phyloP scores from a whole-genome alignment of 2,329 filamentous ascomycete species.

The Ophiostoma piceae region DNA sequence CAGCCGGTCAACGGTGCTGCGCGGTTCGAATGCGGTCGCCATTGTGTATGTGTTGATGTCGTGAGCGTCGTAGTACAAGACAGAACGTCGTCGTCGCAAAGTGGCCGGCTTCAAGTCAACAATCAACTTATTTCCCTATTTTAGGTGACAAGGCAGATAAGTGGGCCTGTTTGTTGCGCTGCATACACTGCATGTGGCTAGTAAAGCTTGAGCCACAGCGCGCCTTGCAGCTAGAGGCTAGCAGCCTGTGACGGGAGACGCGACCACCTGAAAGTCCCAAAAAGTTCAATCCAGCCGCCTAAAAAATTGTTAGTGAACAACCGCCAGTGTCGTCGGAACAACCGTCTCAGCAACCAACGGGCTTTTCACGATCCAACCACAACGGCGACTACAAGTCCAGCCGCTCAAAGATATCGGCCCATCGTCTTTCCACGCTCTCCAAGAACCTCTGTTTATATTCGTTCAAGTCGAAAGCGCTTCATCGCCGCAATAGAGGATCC shows the following conservation, averaged over 20 bases:
- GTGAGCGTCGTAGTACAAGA: not conserved
- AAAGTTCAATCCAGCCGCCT: conserved; percentile 13
- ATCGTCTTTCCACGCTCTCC: not conserved
- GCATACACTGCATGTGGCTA: conserved; percentile 18
- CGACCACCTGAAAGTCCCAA: conserved; percentile 17
- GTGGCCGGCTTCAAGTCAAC: not conserved
- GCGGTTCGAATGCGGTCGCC: conserved; percentile 30
- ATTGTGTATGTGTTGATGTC: conserved; percentile 18
- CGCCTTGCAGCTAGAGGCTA: conserved; percentile 2
- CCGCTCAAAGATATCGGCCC: not conserved
- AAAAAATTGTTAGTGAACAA: not conserved
- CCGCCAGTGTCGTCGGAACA: conserved; percentile 16
- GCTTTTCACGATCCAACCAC: conserved; percentile 4
- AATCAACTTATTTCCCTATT: conserved; percentile 6
- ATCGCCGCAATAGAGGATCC: not conserved
- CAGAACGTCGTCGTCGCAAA: conserved; percentile 13
- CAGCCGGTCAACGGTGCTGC: conserved; percentile 80
- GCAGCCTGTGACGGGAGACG: conserved; percentile 17
- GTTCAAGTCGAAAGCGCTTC: not conserved
- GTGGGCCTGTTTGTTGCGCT: not conserved
- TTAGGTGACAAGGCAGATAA: conserved; percentile 15
- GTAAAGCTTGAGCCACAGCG: conserved; percentile 24
- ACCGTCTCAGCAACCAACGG: conserved; percentile 4
- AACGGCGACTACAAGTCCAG: not conserved
- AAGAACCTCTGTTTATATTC: not conserved